Base-by-base conservation (phyloP, 192 early-diverging fungal species). In the Entomortierella parvispora region DNA sequence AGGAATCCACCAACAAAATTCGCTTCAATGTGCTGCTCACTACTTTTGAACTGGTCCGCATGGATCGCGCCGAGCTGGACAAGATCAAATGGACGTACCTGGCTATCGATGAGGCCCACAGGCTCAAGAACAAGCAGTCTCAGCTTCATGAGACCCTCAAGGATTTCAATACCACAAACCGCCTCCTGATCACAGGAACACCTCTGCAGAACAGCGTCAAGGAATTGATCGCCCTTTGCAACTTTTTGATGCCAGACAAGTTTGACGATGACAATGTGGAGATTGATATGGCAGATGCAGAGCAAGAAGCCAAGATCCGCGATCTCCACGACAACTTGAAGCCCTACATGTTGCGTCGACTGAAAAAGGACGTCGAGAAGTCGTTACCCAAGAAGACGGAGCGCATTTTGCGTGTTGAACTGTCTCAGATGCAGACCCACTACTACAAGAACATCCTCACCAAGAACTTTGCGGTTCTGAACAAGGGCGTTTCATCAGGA, bases 281-380 rank as follows among this genome's bases (percentile, higher is more conserved):
- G 71, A 84, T 99, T 58, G 89, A 90, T 31, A 86, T 86, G 62
- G 84, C 82, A 0, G 90, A 93, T 49, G 86, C 87, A 4, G 87
- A 90, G 54, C 93, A 93, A 52, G 88, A 92, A 58, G 83, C 87
- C 53, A 95, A 95, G 71, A 97, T 99, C 66, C 85, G 86, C 10
- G 87, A 93, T 7, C 81, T 99, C 20, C 97, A 99, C 50, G 80
- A 85, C 15, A 84, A 88, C 15, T 83, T 99, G 37, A 91, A 94
- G 71, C 87, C 90, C 7, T 91, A 95, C 75, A 99, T 98, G 95
- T 84, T 99, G 25, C 90, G 98, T 20, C 88, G 98, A 6, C 82
- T 99, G 29, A 99, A 99, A 76, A 97, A 97, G 80, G 97, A 99
- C 67, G 98, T 99, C 0, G 98, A 99, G 80, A 96, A 95, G 81